phyloP scores from a whole-genome alignment of 2,329 filamentous ascomycete species.

The Clarireedia paspali region DNA sequence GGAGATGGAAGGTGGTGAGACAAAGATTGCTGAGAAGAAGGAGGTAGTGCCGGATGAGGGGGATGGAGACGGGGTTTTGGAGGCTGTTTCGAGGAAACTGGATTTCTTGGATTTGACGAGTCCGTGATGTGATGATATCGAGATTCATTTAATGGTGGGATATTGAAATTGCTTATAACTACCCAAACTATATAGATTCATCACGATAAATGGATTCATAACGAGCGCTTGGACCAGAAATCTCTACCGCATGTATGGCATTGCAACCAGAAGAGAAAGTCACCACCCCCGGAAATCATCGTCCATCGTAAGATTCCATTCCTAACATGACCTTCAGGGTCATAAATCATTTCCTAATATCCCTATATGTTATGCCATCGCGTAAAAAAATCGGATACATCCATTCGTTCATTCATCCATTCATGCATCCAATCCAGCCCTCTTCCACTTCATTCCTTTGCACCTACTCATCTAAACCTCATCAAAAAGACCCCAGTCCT shows the following conservation, averaged over 20 bases:
- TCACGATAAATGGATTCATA: not conserved
- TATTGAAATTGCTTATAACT: too few species aligned
- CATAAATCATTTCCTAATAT: not conserved
- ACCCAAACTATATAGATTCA: not conserved
- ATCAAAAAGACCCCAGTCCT: conserved; percentile 66
- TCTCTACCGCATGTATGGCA: not conserved
- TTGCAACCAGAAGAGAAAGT: too few species aligned
- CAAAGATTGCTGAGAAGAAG: conserved; percentile 7
- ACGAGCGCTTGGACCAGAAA: not conserved
- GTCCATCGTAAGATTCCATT: not conserved
- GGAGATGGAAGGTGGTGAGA: not conserved
- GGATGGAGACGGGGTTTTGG: conserved; percentile 15
- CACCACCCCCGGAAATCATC: not conserved
- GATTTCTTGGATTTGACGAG: conserved; percentile 27
- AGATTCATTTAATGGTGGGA: too few species aligned
- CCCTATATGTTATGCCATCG: too few species aligned
- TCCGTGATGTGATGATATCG: conserved; percentile 12
- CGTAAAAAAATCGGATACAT: too few species aligned
- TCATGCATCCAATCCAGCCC: not conserved
- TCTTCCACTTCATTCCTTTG: too few species aligned
- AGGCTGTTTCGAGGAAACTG: conserved; percentile 23
- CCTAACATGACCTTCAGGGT: not conserved
- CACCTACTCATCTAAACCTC: conserved; percentile 21
- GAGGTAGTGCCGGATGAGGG: conserved; percentile 10
- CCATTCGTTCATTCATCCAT: not conserved